These are phyloP conservation scores for Pholiota adiposa DNA, from an alignment of 1,284 basidiomycete genomes.

Conservation along the genomic window DNA sequence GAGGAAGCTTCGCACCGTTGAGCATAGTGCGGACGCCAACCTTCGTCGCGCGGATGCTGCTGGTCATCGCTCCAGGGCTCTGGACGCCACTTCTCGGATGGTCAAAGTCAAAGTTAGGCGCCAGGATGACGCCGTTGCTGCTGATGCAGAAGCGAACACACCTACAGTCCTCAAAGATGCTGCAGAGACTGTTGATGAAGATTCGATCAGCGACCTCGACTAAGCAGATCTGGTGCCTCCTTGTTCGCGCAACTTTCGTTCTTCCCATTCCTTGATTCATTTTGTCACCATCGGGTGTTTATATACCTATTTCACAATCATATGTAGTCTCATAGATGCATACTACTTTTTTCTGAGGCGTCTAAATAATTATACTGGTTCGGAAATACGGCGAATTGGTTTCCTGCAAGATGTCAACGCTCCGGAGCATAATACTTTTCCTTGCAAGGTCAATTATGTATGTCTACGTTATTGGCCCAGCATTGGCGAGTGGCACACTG, in stretches of 20 bases:
- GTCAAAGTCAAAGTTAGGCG: slow-evolving; percentile 2
- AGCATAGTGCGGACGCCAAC: not conserved
- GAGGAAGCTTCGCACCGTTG: not conserved
- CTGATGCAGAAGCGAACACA: not conserved
- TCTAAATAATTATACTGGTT: too few relatives aligned
- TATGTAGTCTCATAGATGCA: too few relatives aligned
- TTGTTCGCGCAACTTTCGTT: not conserved
- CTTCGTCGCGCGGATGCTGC: not conserved
- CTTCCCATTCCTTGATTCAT: not conserved
- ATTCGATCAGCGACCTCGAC: slow-evolving; percentile 1
- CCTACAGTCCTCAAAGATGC: not conserved
- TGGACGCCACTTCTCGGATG: not conserved
- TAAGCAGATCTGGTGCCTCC: not conserved
- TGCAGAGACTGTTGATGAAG: not conserved
- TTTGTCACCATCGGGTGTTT: too few relatives aligned
- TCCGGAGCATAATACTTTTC: too few relatives aligned
- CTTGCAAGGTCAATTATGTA: too few relatives aligned
- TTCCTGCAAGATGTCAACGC: too few relatives aligned
- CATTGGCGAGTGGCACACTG: too few relatives aligned
- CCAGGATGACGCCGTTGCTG: not conserved
- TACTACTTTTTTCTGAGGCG: too few relatives aligned
- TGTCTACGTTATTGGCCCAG: too few relatives aligned
- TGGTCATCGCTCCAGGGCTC: not conserved
- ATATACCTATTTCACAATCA: too few relatives aligned
- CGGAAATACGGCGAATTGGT: too few relatives aligned